phyloP scores from a whole-genome alignment of 768 basidiomycete genomes.

The Termitomyces sp. region DNA sequence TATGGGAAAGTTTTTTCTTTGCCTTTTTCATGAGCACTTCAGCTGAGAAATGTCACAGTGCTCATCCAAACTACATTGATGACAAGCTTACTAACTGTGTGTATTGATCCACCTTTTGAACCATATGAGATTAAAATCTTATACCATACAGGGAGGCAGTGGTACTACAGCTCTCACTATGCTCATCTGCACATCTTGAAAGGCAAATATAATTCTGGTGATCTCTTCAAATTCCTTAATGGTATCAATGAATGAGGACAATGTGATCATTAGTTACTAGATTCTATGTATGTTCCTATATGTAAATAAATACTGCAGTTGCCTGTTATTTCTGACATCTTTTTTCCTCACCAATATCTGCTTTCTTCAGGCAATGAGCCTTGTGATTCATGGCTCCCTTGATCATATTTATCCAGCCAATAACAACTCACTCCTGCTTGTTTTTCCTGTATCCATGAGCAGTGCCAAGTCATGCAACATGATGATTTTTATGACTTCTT shows the following conservation, averaged over 20 bases:
- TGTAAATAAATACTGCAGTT: too few relatives aligned
- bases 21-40: background rate
- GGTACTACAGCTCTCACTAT: constrained; percentile 27
- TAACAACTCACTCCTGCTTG: too few relatives aligned
- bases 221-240: constrained; percentile 32
- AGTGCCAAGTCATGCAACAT: too few relatives aligned
- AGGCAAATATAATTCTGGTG: constrained; percentile 24
- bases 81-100: constrained; percentile 25
- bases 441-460: too few relatives aligned
- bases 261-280: too few relatives aligned
- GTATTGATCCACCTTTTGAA: background rate
- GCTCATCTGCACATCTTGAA: constrained; percentile 24
- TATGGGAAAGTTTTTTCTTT: constrained; percentile 17
- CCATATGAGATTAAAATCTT: background rate
- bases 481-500: too few relatives aligned
- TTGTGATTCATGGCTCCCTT: too few relatives aligned
- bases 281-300: background rate
- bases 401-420: too few relatives aligned
- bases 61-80: constrained; percentile 36
- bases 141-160: constrained; percentile 20
- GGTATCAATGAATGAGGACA: constrained; percentile 22
- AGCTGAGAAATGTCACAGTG: constrained; percentile 1
- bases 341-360: too few relatives aligned
- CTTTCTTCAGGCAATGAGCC: too few relatives aligned
- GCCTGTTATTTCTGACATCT: too few relatives aligned